These are phyloP conservation scores for Elsinoe necatrix DNA, from an alignment of 2,329 filamentous ascomycete species.

Conservation along the genomic window DNA sequence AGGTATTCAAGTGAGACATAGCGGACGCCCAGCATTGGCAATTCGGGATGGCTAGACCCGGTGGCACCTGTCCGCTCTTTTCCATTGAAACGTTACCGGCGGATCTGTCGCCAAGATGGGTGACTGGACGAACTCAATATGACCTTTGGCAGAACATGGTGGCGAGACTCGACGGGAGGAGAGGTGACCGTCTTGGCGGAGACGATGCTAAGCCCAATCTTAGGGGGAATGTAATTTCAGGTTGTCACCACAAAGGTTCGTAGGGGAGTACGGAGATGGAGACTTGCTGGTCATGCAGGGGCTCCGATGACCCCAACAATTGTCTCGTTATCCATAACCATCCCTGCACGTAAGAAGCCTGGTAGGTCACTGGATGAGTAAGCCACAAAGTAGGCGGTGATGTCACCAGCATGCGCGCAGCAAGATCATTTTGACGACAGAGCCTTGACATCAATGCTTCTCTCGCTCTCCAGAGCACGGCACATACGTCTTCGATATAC, in stretches of 20 bases:
- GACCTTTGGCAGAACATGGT: background rate
- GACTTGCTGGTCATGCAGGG: too few relatives aligned
- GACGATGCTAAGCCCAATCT: background rate
- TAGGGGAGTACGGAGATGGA: too few relatives aligned
- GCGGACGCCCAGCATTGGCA: constrained; percentile 9
- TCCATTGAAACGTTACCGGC: background rate
- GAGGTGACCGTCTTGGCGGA: constrained; percentile 1
- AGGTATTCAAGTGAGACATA: background rate
- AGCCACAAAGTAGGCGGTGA: background rate
- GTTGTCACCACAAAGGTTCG: background rate
- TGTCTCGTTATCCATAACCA: too few relatives aligned
- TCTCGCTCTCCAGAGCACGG: background rate
- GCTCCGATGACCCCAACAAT: too few relatives aligned
- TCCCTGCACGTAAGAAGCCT: too few relatives aligned
- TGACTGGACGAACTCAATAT: background rate
- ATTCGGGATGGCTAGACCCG: background rate
- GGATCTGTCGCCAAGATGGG: background rate
- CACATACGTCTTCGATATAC: background rate
- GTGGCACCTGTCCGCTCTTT: background rate
- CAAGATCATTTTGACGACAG: background rate
- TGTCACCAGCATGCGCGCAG: background rate
- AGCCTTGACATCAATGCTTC: background rate
- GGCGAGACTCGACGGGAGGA: background rate
- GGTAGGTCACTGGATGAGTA: background rate
- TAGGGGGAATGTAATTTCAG: background rate